Evolutionary conservation across 169 alveolate genomes (phyloP).

Genomic region (Amoebophrya sp.): DNA sequence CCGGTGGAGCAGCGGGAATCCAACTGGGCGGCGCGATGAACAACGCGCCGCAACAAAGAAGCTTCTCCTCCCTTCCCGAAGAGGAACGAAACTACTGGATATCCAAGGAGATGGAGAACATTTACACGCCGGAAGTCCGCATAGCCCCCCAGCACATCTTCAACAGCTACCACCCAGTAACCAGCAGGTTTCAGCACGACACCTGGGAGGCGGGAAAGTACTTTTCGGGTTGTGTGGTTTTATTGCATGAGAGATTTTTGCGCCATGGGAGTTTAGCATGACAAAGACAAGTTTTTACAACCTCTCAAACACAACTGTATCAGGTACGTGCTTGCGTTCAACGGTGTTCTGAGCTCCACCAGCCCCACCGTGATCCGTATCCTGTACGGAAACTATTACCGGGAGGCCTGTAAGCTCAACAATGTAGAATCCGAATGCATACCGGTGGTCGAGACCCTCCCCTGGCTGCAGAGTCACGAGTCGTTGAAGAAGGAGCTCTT

Average conservation of each 20-base stretch:
- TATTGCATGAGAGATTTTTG: too few species aligned
- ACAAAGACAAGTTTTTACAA: background rate
- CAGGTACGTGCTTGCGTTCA: conserved; percentile 28
- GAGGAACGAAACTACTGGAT: background rate
- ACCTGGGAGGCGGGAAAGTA: conserved; percentile 35
- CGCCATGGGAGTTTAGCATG: too few species aligned
- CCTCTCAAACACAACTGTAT: background rate
- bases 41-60: too few species aligned
- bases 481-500: background rate
- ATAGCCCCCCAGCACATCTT: conserved; percentile 23
- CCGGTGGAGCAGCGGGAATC: background rate
- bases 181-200: conserved; percentile 24
- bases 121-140: conserved; percentile 2
- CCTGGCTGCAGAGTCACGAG: background rate
- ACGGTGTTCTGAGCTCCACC: conserved; percentile 2
- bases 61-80: background rate
- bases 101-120: conserved; percentile 26
- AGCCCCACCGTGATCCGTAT: conserved; percentile 26
- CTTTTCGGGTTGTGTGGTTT: background rate
- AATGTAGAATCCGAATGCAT: background rate
- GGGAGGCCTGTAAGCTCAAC: conserved; percentile 5
- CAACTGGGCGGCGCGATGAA: background rate
- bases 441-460: background rate
- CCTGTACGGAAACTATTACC: conserved; percentile 29
- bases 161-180: conserved; percentile 26